Conservation (phyloP, 2,329 filamentous ascomycete genomes). For the Eurotiales sp. region DNA sequence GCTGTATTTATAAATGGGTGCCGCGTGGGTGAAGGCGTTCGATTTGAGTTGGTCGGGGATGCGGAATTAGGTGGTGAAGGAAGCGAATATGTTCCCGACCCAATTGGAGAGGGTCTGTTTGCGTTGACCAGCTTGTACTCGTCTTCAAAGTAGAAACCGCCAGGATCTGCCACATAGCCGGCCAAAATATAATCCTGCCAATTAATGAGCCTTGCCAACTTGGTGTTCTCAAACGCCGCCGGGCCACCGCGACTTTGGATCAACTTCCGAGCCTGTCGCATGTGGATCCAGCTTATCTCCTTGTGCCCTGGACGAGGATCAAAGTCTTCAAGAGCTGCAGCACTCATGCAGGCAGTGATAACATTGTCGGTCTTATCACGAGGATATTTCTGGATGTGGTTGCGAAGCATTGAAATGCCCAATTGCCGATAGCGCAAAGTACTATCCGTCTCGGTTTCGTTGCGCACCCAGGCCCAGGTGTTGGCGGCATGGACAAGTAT, state of each 20-base stretch:
- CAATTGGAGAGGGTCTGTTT: slow-evolving; percentile 7
- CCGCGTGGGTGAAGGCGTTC: slow-evolving; percentile 12
- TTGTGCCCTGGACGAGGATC: slow-evolving; percentile 37
- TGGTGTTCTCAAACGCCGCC: slow-evolving; percentile 32
- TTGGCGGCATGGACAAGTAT: slow-evolving; percentile 38
- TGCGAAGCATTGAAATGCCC: slow-evolving; percentile 31
- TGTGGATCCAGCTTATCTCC: slow-evolving; percentile 37
- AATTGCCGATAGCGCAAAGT: slow-evolving; percentile 31
- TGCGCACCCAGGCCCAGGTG: slow-evolving; percentile 35
- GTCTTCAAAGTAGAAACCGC: slow-evolving; percentile 34
- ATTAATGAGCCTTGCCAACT: slow-evolving; percentile 38
- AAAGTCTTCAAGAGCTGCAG: slow-evolving; percentile 38
- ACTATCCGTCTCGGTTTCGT: slow-evolving; percentile 27
- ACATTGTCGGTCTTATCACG: slow-evolving; percentile 35
- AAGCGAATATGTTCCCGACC: slow-evolving; percentile 15
- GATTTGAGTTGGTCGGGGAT: slow-evolving; percentile 8
- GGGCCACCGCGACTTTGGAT: slow-evolving; percentile 36
- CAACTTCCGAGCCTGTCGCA: slow-evolving; percentile 37
- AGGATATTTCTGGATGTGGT: slow-evolving; percentile 29
- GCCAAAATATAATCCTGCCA: slow-evolving; percentile 42
- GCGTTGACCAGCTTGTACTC: slow-evolving; percentile 14
- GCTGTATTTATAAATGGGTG: slow-evolving; percentile 14
- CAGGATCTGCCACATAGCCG: slow-evolving; percentile 33
- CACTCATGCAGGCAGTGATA: slow-evolving; percentile 38
- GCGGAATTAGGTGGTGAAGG: slow-evolving; percentile 19